Base-by-base conservation (phyloP, 495 filamentous ascomycete species). In the Neurospora africana region DNA sequence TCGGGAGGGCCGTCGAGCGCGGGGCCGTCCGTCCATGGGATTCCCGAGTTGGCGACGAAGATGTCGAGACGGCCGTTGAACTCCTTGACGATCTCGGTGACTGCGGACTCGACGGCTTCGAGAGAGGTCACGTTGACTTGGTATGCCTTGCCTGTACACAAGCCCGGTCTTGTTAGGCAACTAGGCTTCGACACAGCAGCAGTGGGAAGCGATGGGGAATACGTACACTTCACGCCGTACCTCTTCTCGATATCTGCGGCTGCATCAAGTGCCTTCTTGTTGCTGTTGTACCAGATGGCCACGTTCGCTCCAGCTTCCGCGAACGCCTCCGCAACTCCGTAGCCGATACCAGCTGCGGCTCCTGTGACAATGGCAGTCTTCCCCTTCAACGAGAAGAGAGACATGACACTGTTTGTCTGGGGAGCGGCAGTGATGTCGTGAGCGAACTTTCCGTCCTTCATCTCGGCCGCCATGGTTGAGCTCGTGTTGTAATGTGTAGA, bases 221-320 rank as follows among this genome's bases (percentile, higher is more conserved):
- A 76, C 82, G 74, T 79, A 95, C 93, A 90, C 81, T 91, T 91
- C 67, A 97, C 92, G n/a, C 91, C 91, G 75, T 90, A 95, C 44
- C 86, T 86, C 75, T 88, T 82, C 75, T 90, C 91, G 70, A 96
- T 91, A 68, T 91, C 89, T 23, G 84, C 85, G 4, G 94, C 93
- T n/a, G 88, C 84, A 61, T 90, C 86, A 47, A 89, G 72, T 9
- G 90, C 89, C 74, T 91, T 89, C 76, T 87, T 85, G 82, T 95
- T 94, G 79, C 84, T 88, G 77, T 93, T 93, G 76, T 93, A 97
- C 90, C 91, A 95, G 38, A 97, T 88, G 4, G 91, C 93, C 53
- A 97, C 91, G 74, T 97, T 93, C 41, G 93, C 93, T 43, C 93
- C 94, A 30, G 92, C 90, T 77, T 97, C 94, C 11, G 93, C 93